These are phyloP conservation scores for Priceomyces medius DNA, from an alignment of 805 yeast species.

Conservation along the genomic window DNA sequence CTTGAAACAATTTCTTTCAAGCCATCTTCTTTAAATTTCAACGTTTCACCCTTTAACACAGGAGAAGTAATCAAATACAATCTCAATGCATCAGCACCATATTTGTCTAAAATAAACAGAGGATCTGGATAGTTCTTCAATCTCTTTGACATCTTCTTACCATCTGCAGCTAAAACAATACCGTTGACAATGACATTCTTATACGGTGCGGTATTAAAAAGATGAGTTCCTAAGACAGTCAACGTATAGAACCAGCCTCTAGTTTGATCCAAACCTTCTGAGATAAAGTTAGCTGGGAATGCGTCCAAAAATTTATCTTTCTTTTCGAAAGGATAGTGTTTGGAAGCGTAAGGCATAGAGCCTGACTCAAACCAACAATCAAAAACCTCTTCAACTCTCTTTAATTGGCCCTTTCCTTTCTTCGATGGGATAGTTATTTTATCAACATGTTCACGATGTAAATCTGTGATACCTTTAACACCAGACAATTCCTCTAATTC, in stretches of 20 bases:
- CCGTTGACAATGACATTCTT: slow-evolving; percentile 95
- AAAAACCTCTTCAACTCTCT: slow-evolving; percentile 94
- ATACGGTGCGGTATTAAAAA: slow-evolving; percentile 90
- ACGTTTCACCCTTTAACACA: slow-evolving; percentile 92
- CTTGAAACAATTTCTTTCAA: slow-evolving; percentile 96
- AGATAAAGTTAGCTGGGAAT: slow-evolving; percentile 96
- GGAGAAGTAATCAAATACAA: slow-evolving; percentile 96
- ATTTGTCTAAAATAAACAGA: slow-evolving; percentile 69
- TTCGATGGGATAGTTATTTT: slow-evolving; percentile 89
- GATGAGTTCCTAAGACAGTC: slow-evolving; percentile 91
- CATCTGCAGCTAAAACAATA: slow-evolving; percentile 95
- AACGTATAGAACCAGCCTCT: slow-evolving; percentile 99
- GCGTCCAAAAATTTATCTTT: slow-evolving; percentile 64
- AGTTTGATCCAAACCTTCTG: slow-evolving; percentile 99
- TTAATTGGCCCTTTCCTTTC: slow-evolving; percentile 82
- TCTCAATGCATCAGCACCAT: slow-evolving; percentile 98
- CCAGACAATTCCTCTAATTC: slow-evolving; percentile 88
- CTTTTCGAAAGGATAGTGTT: slow-evolving; percentile 94
- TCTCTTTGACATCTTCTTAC: slow-evolving; percentile 98
- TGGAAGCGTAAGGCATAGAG: slow-evolving; percentile 96
- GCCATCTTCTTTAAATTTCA: slow-evolving; percentile 98
- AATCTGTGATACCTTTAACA: slow-evolving; percentile 72
- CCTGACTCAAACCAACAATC: slow-evolving; percentile 99
- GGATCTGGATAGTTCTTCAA: slow-evolving; percentile 98
- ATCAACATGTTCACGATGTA: slow-evolving; percentile 93